phyloP scores from a whole-genome alignment of 306 rosid genomes.

The Malus sylvestris region DNA sequence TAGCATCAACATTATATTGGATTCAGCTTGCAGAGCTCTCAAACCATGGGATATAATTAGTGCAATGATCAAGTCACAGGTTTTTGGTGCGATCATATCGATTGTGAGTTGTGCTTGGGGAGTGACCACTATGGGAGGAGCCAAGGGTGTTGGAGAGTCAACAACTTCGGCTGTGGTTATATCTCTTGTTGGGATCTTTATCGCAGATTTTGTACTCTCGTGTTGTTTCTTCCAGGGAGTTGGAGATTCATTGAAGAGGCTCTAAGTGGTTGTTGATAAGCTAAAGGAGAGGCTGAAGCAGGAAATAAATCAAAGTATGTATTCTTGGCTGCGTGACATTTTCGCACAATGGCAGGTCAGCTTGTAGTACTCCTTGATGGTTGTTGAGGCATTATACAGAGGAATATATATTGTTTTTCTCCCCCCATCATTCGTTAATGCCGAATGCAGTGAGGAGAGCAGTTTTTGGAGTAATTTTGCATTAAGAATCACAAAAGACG shows the following conservation, averaged over 20 bases:
- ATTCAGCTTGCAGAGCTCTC: slow-evolving; percentile 80
- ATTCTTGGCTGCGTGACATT: background rate
- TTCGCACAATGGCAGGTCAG: background rate
- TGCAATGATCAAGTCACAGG: slow-evolving; percentile 89
- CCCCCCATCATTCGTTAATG: too few species aligned
- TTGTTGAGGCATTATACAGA: background rate
- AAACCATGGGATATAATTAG: slow-evolving; percentile 85
- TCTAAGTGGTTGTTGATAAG: slow-evolving; percentile 29
- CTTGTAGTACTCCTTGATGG: background rate
- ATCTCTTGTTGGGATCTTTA: slow-evolving; percentile 88
- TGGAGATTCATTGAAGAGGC: slow-evolving; percentile 77
- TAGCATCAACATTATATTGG: slow-evolving; percentile 84
- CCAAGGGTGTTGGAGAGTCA: slow-evolving; percentile 94
- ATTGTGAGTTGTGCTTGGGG: slow-evolving; percentile 97
- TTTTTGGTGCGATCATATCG: slow-evolving; percentile 84
- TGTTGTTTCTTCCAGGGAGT: slow-evolving; percentile 86
- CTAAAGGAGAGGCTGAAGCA: background rate
- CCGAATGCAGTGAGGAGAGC: too few species aligned
- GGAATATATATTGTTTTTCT: too few species aligned
- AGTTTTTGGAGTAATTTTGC: too few species aligned
- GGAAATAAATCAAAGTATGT: background rate
- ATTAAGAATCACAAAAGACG: too few species aligned
- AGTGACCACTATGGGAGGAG: slow-evolving; percentile 86
- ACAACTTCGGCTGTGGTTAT: slow-evolving; percentile 94
- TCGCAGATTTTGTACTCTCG: slow-evolving; percentile 87